Percentiles rank a stretch among this genome's conserved stretches.
These are phyloP conservation scores for Dioszegia aurantiaca DNA, from an alignment of 768 basidiomycete species.

Conservation along the genomic window DNA sequence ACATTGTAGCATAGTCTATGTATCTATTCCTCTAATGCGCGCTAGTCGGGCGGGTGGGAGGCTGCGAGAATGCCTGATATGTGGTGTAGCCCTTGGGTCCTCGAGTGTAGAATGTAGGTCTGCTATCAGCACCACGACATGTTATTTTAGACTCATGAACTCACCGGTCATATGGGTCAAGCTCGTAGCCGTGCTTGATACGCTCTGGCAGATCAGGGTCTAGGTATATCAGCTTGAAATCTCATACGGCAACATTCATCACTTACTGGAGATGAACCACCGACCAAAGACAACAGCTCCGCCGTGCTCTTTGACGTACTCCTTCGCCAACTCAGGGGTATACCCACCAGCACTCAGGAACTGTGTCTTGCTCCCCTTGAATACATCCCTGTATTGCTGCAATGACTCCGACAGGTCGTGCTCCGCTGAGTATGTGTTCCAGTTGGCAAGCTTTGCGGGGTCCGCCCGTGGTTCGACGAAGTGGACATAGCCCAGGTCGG, in stretches of 20 bases:
- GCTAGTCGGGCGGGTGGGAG: slow-evolving; percentile 12
- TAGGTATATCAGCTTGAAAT: background rate
- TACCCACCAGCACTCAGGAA: slow-evolving; percentile 30
- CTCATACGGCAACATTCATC: no score
- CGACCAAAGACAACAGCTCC: slow-evolving; percentile 24
- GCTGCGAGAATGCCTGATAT: slow-evolving; percentile 12
- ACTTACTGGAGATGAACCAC: slow-evolving; percentile 27
- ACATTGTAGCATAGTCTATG: background rate
- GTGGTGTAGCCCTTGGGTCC: slow-evolving; percentile 25
- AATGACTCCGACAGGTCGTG: slow-evolving; percentile 17
- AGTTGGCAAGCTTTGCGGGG: slow-evolving; percentile 19
- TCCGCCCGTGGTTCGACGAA: slow-evolving; percentile 26
- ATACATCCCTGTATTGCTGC: slow-evolving; percentile 13
- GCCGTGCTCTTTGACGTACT: slow-evolving; percentile 17
- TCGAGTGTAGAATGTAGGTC: slow-evolving; percentile 29
- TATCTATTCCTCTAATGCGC: background rate
- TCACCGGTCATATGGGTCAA: slow-evolving; percentile 23
- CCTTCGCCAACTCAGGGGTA: slow-evolving; percentile 19
- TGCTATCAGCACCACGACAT: background rate
- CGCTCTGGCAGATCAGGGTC: slow-evolving; percentile 32
- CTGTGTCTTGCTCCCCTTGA: slow-evolving; percentile 18
- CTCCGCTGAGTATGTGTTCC: slow-evolving; percentile 18
- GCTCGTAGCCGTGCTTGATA: slow-evolving; percentile 19
- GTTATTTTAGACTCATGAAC: no score
- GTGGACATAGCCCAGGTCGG: slow-evolving; percentile 28